Percentiles rank a stretch among this genome's conserved stretches.
These are phyloP conservation scores for Venturia effusa DNA, from an alignment of 2,329 filamentous ascomycete species.

Conservation along the genomic window DNA sequence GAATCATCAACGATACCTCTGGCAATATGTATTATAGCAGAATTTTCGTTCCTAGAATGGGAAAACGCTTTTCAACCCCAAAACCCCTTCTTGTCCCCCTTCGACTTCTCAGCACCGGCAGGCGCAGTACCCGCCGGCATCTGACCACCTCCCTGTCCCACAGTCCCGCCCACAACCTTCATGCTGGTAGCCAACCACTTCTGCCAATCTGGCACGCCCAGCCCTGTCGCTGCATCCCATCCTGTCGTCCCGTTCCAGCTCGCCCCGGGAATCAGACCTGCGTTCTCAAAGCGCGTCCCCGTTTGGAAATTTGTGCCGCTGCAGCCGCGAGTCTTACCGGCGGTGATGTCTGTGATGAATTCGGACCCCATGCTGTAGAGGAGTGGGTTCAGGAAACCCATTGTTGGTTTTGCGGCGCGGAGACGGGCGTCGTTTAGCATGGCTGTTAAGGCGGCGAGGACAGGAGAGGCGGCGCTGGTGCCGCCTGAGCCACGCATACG, in stretches of 20 bases:
- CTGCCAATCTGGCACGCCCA: conserved; percentile 12
- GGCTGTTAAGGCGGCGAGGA: conserved; percentile 42
- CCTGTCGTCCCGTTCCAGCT: conserved; percentile 9
- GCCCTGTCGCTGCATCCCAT: conserved; percentile 13
- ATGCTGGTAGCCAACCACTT: conserved; percentile 5
- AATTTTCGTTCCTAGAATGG: no score
- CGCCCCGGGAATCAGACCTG: conserved; percentile 4
- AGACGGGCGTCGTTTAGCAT: conserved; percentile 49
- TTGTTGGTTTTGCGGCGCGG: conserved; percentile 29
- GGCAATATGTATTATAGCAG: no score
- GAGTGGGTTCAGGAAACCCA: conserved; percentile 48
- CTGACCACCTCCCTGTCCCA: not conserved
- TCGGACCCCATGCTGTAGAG: conserved; percentile 28
- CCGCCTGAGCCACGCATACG: not conserved
- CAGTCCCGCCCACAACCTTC: not conserved
- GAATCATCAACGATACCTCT: no score
- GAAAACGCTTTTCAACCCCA: no score
- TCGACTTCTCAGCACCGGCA: not conserved
- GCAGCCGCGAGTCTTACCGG: conserved; percentile 26
- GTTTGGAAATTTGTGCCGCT: conserved; percentile 8
- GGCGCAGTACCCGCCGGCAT: no score
- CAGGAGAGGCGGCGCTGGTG: conserved; percentile 26
- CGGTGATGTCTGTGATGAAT: conserved; percentile 20
- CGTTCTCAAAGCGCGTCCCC: not conserved
- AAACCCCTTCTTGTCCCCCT: not conserved